These are phyloP conservation scores for Candida sithepensis DNA, from an alignment of 805 yeast species.

Conservation along the genomic window DNA sequence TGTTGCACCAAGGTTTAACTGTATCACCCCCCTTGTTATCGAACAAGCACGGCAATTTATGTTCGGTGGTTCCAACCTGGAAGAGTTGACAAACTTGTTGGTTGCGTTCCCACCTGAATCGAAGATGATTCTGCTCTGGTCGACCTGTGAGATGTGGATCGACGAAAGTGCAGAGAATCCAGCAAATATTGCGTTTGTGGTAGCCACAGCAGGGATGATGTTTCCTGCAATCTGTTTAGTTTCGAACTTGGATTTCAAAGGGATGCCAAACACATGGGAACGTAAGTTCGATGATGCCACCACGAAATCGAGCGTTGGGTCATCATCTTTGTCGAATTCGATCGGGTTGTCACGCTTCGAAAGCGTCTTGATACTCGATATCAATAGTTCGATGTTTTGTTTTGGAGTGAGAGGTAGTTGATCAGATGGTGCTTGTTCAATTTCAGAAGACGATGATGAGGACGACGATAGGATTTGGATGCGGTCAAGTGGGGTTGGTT, in stretches of 20 bases:
- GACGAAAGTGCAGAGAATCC: constrained; percentile 82
- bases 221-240: constrained; percentile 95
- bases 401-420: constrained; percentile 56
- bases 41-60: constrained; percentile 68
- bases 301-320: constrained; percentile 85
- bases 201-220: constrained; percentile 97
- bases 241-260: constrained; percentile 73
- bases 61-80: constrained; percentile 59
- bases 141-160: constrained; percentile 37
- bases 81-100: constrained; percentile 58
- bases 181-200: constrained; percentile 93
- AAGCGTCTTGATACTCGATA: constrained; percentile 44
- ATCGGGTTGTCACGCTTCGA: constrained; percentile 45
- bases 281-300: constrained; percentile 81
- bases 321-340: constrained; percentile 92
- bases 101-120: constrained; percentile 48
- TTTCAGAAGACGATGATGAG: no score
- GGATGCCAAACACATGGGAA: constrained; percentile 66
- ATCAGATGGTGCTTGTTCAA: constrained; percentile 1
- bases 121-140: constrained; percentile 45
- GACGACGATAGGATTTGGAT: constrained; percentile 4
- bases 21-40: constrained; percentile 49
- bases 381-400: constrained; percentile 62
- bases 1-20: constrained; percentile 26
- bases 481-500: constrained; percentile 61